These are phyloP conservation scores for Paramecium primaurelia DNA, from an alignment of 73 alveolate genomes.

Conservation along the genomic window DNA sequence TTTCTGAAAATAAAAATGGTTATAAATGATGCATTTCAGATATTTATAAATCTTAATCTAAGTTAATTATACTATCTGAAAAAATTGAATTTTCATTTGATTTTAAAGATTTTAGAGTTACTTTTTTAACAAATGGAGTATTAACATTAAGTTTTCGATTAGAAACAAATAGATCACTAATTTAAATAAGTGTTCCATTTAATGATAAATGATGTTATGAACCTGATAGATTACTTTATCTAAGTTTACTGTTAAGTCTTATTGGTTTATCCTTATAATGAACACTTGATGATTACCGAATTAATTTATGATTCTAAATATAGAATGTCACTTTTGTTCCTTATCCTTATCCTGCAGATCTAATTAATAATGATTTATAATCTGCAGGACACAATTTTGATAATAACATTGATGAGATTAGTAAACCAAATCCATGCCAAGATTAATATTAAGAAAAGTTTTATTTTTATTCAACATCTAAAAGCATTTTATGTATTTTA, in stretches of 20 bases:
- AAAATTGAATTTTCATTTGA: not conserved
- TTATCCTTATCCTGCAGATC: not conserved
- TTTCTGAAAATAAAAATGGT: not conserved
- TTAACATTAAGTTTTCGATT: not conserved
- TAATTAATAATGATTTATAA: not conserved
- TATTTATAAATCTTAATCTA: not conserved
- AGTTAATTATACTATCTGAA: not conserved
- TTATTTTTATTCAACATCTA: not conserved
- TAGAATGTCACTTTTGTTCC: not conserved
- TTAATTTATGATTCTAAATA: not conserved
- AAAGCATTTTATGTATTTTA: not conserved
- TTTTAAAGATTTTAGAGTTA: not conserved
- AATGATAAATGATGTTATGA: not conserved
- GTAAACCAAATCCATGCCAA: slow-evolving; percentile 45
- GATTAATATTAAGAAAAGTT: not conserved
- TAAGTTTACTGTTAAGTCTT: not conserved
- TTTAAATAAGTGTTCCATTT: not conserved
- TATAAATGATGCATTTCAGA: not conserved
- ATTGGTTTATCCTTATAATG: not conserved
- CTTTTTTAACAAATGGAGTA: not conserved
- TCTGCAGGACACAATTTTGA: not conserved
- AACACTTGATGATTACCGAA: not conserved
- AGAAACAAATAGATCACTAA: not conserved
- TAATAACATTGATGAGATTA: not conserved
- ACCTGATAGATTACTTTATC: not conserved